Conservation (phyloP, 495 filamentous ascomycete species). For the Hypoxylon crocopeplum region DNA sequence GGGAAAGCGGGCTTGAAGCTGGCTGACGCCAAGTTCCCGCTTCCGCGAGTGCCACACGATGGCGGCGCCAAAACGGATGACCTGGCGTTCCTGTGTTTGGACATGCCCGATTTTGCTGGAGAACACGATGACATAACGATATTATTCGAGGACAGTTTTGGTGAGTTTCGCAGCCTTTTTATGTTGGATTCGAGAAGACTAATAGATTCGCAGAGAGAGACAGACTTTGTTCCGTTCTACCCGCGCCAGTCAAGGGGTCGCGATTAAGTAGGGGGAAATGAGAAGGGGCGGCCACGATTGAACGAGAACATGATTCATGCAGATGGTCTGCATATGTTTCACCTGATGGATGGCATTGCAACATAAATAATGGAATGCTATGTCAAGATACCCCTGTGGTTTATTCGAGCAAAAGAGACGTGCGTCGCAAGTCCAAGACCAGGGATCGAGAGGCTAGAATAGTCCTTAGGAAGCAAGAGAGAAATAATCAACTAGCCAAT, state of each 20-base stretch:
- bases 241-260: constrained; percentile 55
- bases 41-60: constrained; percentile 69
- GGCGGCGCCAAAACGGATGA: constrained; percentile 49
- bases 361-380: constrained; percentile 23
- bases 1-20: constrained; percentile 74
- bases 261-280: constrained; percentile 42
- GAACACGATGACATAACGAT: constrained; percentile 92
- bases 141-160: constrained; percentile 76
- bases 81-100: constrained; percentile 77
- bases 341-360: constrained; percentile 16
- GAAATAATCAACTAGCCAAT: neutral
- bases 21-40: constrained; percentile 87
- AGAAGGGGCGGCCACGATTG: constrained; percentile 24
- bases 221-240: constrained; percentile 50
- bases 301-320: constrained; percentile 39
- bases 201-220: constrained; percentile 50
- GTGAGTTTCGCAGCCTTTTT: constrained; percentile 59
- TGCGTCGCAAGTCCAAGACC: constrained; percentile 4
- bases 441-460: neutral
- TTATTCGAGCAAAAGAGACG: constrained; percentile 19
- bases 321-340: constrained; percentile 33
- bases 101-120: constrained; percentile 84
- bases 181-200: constrained; percentile 15
- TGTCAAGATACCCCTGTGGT: constrained; percentile 35
- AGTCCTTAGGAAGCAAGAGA: constrained; percentile 14